Percentiles rank a stretch among this genome's conserved stretches.
Conservation (phyloP, 306 rosid species). For the peach (Prunus persica) region DNA sequence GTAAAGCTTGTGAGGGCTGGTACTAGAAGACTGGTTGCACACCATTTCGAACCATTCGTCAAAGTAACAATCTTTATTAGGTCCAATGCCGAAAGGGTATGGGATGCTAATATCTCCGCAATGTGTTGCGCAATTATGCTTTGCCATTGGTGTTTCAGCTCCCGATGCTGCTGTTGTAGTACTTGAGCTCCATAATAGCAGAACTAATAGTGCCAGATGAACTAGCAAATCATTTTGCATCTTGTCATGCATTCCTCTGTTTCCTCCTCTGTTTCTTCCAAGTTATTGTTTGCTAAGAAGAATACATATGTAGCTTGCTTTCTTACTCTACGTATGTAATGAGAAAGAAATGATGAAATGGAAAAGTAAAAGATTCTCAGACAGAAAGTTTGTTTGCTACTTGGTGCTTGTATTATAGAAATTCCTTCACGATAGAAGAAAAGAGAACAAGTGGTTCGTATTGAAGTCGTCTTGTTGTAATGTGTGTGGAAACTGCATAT, state of each 20-base stretch:
- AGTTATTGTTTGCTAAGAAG: too few species aligned
- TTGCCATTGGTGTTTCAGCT: background rate
- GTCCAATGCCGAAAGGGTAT: slow-evolving; percentile 22
- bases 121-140: background rate
- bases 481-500: too few species aligned
- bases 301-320: too few species aligned
- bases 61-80: background rate
- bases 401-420: too few species aligned
- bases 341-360: too few species aligned
- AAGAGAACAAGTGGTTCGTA: too few species aligned
- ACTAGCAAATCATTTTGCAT: background rate
- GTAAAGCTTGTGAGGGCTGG: background rate
- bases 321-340: too few species aligned
- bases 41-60: slow-evolving; percentile 16
- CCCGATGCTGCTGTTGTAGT: background rate
- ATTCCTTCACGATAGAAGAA: too few species aligned
- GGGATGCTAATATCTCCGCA: slow-evolving; percentile 12
- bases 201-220: background rate
- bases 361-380: too few species aligned
- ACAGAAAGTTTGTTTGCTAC: too few species aligned
- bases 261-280: background rate
- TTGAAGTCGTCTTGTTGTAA: too few species aligned
- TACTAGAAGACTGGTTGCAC: background rate
- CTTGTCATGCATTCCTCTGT: background rate
- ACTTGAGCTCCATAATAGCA: background rate